Evolutionary conservation across 2,329 filamentous ascomycete species (phyloP).

Genomic region (Exserohilum turcica): DNA sequence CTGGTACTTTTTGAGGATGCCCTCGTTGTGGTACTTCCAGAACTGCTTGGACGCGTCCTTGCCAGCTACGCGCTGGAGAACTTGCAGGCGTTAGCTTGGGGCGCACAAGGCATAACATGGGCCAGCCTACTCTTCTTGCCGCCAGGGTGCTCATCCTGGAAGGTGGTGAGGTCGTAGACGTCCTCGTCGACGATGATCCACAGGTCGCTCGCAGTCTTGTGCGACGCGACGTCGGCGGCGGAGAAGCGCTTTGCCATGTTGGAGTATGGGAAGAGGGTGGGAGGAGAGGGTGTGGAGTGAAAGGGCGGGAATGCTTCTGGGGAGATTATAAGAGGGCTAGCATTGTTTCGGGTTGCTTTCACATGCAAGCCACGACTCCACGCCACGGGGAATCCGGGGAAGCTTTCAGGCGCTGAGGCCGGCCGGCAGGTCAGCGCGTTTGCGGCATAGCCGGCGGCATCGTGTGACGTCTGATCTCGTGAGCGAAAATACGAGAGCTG

Average conservation of each 20-base stretch:
- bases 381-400: conserved; percentile 37
- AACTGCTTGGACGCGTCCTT: conserved; percentile 73
- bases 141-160: conserved; percentile 63
- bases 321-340: conserved; percentile 32
- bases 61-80: conserved; percentile 67
- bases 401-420: conserved; percentile 24
- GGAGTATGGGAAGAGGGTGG: background rate
- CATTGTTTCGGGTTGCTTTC: conserved; percentile 37
- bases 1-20: conserved; percentile 67
- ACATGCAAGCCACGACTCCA: conserved; percentile 40
- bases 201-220: conserved; percentile 84
- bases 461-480: conserved; percentile 42
- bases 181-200: conserved; percentile 94
- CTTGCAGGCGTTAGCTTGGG: conserved; percentile 45
- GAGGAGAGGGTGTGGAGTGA: conserved; percentile 5
- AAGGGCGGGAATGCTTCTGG: conserved; percentile 17
- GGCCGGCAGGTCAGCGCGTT: conserved; percentile 34
- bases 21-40: conserved; percentile 68
- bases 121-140: conserved; percentile 68
- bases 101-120: background rate
- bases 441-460: conserved; percentile 27
- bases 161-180: conserved; percentile 88
- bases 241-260: conserved; percentile 88
- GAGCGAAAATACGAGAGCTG: conserved; percentile 25
- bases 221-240: conserved; percentile 82